Percentiles rank a stretch among this genome's conserved stretches.
These are phyloP conservation scores for Cercospora beticola DNA, from an alignment of 2,329 filamentous ascomycete genomes.

Conservation along the genomic window DNA sequence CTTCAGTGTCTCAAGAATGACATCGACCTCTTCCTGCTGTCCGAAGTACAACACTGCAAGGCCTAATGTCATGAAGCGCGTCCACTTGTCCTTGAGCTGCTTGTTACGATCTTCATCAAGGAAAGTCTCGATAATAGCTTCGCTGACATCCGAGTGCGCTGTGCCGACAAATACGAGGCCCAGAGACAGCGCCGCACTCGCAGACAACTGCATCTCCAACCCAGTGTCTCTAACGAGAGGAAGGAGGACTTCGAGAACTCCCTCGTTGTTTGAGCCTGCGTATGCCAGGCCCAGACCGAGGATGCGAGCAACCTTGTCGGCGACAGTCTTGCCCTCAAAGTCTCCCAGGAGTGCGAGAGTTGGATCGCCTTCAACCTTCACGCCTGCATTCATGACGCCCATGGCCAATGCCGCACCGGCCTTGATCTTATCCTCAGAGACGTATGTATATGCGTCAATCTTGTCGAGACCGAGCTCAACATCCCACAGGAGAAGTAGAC, in stretches of 20 bases:
- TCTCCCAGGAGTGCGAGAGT: constrained; percentile 84
- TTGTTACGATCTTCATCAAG: constrained; percentile 89
- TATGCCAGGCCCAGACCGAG: constrained; percentile 96
- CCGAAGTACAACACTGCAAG: constrained; percentile 94
- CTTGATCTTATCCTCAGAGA: constrained; percentile 77
- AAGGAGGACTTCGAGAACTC: constrained; percentile 78
- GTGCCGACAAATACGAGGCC: constrained; percentile 92
- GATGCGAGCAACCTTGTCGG: constrained; percentile 79
- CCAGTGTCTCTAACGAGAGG: constrained; percentile 83
- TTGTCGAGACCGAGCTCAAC: constrained; percentile 88
- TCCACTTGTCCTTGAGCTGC: constrained; percentile 97
- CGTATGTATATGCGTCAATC: constrained; percentile 91
- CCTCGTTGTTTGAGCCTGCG: constrained; percentile 88
- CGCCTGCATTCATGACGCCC: constrained; percentile 92
- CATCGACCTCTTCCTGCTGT: constrained; percentile 96
- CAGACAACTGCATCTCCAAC: constrained; percentile 90
- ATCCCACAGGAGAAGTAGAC: constrained; percentile 90
- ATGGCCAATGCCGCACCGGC: constrained; percentile 90
- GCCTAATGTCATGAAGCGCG: constrained; percentile 90
- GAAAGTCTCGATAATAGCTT: constrained; percentile 87
- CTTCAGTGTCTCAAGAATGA: constrained; percentile 94
- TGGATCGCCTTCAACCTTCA: constrained; percentile 84
- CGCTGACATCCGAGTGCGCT: constrained; percentile 84
- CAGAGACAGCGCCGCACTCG: constrained; percentile 88
- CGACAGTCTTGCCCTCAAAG: constrained; percentile 72